Percentiles rank a stretch among this genome's conserved stretches.
phyloP scores from a whole-genome alignment of 345 rosid genomes.

The Euphorbia peplus region DNA sequence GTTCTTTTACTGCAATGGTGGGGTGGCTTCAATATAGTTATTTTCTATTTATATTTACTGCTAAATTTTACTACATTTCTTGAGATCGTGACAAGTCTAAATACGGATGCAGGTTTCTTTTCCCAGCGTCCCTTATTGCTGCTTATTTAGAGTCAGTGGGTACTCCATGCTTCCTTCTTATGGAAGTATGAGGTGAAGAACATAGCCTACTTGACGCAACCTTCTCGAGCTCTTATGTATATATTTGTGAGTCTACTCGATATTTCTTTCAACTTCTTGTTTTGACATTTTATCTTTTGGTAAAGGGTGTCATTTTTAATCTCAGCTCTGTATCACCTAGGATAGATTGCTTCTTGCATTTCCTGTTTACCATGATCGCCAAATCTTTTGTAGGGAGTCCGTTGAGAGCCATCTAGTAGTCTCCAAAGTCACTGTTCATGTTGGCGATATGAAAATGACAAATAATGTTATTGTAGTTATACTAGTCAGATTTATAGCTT shows the following conservation, averaged over 20 bases:
- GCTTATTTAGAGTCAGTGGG: slow-evolving; percentile 75
- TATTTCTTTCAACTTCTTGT: neutral
- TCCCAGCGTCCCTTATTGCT: slow-evolving; percentile 84
- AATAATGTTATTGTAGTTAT: no score
- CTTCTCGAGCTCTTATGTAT: slow-evolving; percentile 60
- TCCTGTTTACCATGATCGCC: no score
- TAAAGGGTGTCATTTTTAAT: no score
- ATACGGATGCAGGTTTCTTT: slow-evolving; percentile 69
- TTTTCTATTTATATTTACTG: neutral
- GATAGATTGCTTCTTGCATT: no score
- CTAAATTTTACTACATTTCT: neutral
- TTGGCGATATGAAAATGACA: no score
- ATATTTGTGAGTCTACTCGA: slow-evolving; percentile 44
- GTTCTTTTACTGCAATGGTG: neutral
- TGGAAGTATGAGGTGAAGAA: slow-evolving; percentile 67
- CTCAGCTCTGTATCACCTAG: no score
- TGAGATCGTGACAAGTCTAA: neutral
- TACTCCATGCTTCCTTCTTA: slow-evolving; percentile 81
- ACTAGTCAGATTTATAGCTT: no score
- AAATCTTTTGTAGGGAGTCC: no score
- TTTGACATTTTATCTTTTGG: no score
- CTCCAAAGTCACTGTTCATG: no score
- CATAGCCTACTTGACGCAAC: slow-evolving; percentile 76
- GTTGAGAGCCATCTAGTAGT: no score
- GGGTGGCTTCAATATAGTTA: neutral